These are phyloP conservation scores for Fusarium coffeatum DNA, from an alignment of 2,329 filamentous ascomycete species.

Conservation along the genomic window DNA sequence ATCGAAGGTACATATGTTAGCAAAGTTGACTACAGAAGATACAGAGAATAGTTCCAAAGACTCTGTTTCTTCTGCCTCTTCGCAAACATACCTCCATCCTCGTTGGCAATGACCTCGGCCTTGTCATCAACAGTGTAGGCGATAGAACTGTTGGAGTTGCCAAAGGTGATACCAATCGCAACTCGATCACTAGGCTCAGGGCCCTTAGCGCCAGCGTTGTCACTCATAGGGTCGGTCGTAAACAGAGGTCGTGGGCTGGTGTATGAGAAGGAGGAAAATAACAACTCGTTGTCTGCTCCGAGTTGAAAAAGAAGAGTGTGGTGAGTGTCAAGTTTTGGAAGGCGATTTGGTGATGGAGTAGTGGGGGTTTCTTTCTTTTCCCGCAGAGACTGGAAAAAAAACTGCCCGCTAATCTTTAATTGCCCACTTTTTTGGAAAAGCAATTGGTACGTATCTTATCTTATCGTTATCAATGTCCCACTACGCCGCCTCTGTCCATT, in stretches of 20 bases:
- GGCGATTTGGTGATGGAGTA: slow-evolving; percentile 34
- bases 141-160: slow-evolving; percentile 98
- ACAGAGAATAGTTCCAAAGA: not conserved
- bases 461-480: slow-evolving; percentile 38
- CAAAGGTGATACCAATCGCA: slow-evolving; percentile 96
- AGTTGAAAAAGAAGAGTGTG: slow-evolving; percentile 20
- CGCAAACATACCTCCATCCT: slow-evolving; percentile 82
- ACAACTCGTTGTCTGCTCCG: slow-evolving; percentile 25
- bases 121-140: slow-evolving; percentile 93
- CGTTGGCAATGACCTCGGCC: slow-evolving; percentile 97
- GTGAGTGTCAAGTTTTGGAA: slow-evolving; percentile 40
- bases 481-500: slow-evolving; percentile 15
- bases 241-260: not conserved
- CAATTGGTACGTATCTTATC: slow-evolving; percentile 33
- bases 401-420: slow-evolving; percentile 44
- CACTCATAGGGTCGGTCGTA: slow-evolving; percentile 56
- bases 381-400: slow-evolving; percentile 43
- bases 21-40: not conserved
- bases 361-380: slow-evolving; percentile 46
- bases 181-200: slow-evolving; percentile 68
- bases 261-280: slow-evolving; percentile 13
- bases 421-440: slow-evolving; percentile 36
- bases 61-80: not conserved
- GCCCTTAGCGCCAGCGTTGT: slow-evolving; percentile 58
- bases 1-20: slow-evolving; percentile 37